These are phyloP conservation scores for Aureobasidium lini DNA, from an alignment of 2,329 filamentous ascomycete species.

Conservation along the genomic window DNA sequence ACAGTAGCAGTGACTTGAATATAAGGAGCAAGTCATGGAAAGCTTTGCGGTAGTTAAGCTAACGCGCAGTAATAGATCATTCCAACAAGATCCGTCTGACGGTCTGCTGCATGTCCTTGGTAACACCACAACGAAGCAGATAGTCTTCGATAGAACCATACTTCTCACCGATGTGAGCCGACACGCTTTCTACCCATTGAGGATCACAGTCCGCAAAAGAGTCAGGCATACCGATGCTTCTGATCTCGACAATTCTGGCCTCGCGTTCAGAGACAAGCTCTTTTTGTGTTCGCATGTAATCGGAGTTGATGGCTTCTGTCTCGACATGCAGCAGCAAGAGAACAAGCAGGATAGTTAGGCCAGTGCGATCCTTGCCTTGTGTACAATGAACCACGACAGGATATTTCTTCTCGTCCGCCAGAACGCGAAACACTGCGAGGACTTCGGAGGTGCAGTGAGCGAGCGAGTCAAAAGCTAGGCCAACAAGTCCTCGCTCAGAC, in stretches of 20 bases:
- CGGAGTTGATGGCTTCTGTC: conserved; percentile 54
- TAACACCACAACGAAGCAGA: conserved; percentile 52
- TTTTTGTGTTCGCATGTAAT: conserved; percentile 61
- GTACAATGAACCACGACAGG: conserved; percentile 76
- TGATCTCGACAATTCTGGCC: conserved; percentile 60
- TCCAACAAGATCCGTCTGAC: conserved; percentile 11
- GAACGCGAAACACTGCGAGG: conserved; percentile 43
- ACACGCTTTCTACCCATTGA: conserved; percentile 55
- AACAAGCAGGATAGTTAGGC: conserved; percentile 60
- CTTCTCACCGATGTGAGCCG: conserved; percentile 48
- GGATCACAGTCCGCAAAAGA: conserved; percentile 61
- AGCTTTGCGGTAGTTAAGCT: neutral
- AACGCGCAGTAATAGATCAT: neutral
- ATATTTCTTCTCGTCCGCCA: conserved; percentile 43
- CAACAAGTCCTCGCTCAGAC: conserved; percentile 61
- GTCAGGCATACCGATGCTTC: conserved; percentile 62
- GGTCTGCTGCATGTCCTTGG: conserved; percentile 24
- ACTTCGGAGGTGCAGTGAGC: conserved; percentile 60
- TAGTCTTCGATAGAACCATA: conserved; percentile 64
- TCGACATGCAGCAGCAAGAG: conserved; percentile 57
- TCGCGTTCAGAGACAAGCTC: conserved; percentile 56
- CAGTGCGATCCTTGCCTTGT: conserved; percentile 80
- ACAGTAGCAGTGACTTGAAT: too few species aligned
- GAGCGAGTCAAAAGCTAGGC: conserved; percentile 62
- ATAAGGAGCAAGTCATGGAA: neutral